Percentiles rank a stretch among this genome's conserved stretches.
Evolutionary conservation across 2,329 filamentous ascomycete species (phyloP).

Genomic region (Emmonsiellopsis sp.): DNA sequence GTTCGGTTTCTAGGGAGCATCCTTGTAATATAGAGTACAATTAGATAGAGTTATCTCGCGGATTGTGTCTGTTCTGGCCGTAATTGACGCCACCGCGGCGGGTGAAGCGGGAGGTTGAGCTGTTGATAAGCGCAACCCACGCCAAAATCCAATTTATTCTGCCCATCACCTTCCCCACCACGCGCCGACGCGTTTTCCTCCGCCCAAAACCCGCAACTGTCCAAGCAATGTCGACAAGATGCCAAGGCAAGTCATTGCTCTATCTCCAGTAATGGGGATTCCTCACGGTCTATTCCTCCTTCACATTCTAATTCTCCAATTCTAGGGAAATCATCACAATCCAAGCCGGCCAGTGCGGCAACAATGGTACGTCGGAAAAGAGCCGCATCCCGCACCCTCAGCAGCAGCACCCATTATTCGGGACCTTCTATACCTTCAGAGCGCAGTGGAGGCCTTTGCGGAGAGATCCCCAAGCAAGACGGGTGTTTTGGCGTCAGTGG

Average conservation of each 20-base stretch:
- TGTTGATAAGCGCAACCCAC: neutral
- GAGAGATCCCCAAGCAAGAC: neutral
- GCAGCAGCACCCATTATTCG: neutral
- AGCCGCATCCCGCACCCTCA: neutral
- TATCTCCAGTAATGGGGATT: neutral
- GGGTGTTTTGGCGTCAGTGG: neutral
- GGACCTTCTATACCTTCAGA: neutral
- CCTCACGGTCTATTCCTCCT: neutral
- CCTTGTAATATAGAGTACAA: neutral
- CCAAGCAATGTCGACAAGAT: slow-evolving; percentile 22
- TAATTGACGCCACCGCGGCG: too few relatives aligned
- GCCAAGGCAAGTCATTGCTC: slow-evolving; percentile 24
- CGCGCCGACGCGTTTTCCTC: slow-evolving; percentile 12
- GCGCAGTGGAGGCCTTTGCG: neutral
- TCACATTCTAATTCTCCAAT: slow-evolving; percentile 1
- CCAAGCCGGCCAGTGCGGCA: slow-evolving; percentile 98
- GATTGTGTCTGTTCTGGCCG: too few relatives aligned
- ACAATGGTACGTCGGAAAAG: slow-evolving; percentile 68
- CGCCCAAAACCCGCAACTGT: slow-evolving; percentile 15
- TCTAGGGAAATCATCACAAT: slow-evolving; percentile 96
- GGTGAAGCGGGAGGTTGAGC: too few relatives aligned
- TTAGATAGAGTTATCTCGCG: neutral
- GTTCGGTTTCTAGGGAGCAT: slow-evolving; percentile 20
- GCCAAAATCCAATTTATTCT: neutral
- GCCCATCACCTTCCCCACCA: neutral